A percentile compares a stretch with the other conserved stretches of the same genome.
Conservation (phyloP, 1,139 yeast genomes). For the Sporopachydermia cereana region DNA sequence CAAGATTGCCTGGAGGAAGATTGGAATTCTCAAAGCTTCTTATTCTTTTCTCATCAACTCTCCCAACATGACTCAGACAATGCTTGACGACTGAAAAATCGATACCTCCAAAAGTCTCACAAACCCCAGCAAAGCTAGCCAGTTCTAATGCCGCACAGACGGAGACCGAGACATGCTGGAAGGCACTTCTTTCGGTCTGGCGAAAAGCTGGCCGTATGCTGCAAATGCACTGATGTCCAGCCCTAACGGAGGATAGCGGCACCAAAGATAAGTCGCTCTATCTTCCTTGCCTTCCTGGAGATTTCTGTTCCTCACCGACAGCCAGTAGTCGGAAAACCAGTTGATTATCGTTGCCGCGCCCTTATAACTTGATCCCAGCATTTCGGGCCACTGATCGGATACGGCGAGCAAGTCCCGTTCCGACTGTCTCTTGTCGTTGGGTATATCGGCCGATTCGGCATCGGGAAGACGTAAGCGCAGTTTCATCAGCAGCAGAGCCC, state of each 20-base stretch:
- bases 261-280: background rate
- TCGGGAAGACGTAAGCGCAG: background rate
- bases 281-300: background rate
- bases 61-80: no score
- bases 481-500: background rate
- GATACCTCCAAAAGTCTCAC: no score
- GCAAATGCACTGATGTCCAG: background rate
- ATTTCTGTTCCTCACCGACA: background rate
- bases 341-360: background rate
- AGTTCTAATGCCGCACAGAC: background rate
- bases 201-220: background rate
- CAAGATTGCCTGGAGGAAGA: no score
- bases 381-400: slow-evolving; percentile 1
- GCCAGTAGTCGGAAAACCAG: background rate
- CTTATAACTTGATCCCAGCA: background rate
- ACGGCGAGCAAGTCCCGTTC: no score
- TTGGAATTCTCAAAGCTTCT: no score
- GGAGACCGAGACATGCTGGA: background rate
- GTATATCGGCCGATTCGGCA: background rate
- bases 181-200: background rate
- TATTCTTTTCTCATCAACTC: no score
- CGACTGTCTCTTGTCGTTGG: no score
- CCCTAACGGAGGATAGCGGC: background rate
- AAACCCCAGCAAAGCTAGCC: no score
- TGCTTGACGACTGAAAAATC: no score